Percentiles rank a stretch among this genome's conserved stretches.
Evolutionary conservation across 345 rosid species (phyloP).

Genomic region (Aquilaria sinensis): DNA sequence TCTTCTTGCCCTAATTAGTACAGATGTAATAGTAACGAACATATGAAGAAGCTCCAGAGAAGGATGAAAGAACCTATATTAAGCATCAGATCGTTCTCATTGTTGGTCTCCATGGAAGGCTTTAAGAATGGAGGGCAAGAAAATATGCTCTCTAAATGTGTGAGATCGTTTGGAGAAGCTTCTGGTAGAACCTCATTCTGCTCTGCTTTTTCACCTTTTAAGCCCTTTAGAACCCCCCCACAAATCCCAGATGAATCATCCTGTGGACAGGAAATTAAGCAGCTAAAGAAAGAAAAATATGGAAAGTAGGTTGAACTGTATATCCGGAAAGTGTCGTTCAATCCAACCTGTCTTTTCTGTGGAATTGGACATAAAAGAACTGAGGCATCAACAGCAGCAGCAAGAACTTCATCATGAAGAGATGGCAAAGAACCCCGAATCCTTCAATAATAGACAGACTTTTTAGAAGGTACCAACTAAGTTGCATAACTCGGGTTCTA

Average conservation of each 20-base stretch:
- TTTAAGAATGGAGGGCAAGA: constrained; percentile 59
- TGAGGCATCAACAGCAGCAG: constrained; percentile 64
- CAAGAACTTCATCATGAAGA: constrained; percentile 72
- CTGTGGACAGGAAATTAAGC: constrained; percentile 33
- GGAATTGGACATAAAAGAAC: constrained; percentile 34
- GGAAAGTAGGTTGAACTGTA: not conserved
- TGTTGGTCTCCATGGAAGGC: constrained; percentile 29
- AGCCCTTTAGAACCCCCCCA: constrained; percentile 50
- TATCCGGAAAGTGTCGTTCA: constrained; percentile 4
- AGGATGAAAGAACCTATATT: constrained; percentile 53
- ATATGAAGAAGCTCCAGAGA: constrained; percentile 7
- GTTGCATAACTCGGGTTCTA: too few species aligned
- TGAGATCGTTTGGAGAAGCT: constrained; percentile 23
- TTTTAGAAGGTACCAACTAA: not conserved
- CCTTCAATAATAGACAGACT: constrained; percentile 38
- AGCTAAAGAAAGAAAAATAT: constrained; percentile 7
- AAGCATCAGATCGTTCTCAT: constrained; percentile 37
- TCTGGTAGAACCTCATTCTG: constrained; percentile 30
- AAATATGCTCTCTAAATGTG: constrained; percentile 58
- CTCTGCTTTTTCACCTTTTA: constrained; percentile 38
- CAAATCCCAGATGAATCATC: constrained; percentile 42
- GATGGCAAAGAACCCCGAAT: constrained; percentile 66
- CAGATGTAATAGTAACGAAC: constrained; percentile 4
- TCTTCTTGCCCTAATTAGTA: constrained; percentile 8
- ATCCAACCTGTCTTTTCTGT: constrained; percentile 43